Evolutionary conservation across 2,329 filamentous ascomycete species (phyloP).

Genomic region (Rutstroemia sp.): DNA sequence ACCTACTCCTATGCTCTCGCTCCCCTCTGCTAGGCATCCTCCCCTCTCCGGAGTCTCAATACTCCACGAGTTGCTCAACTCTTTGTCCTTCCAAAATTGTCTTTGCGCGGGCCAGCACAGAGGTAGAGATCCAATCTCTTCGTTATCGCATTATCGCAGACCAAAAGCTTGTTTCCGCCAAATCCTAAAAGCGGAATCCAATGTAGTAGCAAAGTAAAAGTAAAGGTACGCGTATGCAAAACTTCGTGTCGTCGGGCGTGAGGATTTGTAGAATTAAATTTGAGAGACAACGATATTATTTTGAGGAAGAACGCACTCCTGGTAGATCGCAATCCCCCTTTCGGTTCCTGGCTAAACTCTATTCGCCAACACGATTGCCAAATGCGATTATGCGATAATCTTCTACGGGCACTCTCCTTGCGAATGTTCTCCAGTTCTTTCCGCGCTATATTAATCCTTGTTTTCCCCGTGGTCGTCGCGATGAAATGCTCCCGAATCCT

Average conservation of each 20-base stretch:
- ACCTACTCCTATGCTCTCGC: conserved; percentile 1
- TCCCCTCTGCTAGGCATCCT: conserved; percentile 4
- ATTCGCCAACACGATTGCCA: background rate
- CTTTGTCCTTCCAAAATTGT: background rate
- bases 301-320: background rate
- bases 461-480: background rate
- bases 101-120: background rate
- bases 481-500: background rate
- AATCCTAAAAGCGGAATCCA: background rate
- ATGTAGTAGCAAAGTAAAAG: background rate
- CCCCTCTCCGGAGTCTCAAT: background rate
- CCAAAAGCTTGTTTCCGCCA: background rate
- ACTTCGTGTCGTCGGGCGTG: background rate
- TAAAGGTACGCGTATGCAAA: background rate
- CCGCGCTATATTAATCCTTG: background rate
- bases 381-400: background rate
- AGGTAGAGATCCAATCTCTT: background rate
- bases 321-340: background rate
- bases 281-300: background rate
- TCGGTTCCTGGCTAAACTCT: background rate
- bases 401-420: background rate
- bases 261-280: background rate
- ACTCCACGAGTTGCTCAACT: background rate
- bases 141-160: conserved; percentile 3
- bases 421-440: background rate